Percentiles rank a stretch among this genome's conserved stretches.
Evolutionary conservation across 140 eudicot genomes (phyloP).

Genomic region (Artemisia princeps): DNA sequence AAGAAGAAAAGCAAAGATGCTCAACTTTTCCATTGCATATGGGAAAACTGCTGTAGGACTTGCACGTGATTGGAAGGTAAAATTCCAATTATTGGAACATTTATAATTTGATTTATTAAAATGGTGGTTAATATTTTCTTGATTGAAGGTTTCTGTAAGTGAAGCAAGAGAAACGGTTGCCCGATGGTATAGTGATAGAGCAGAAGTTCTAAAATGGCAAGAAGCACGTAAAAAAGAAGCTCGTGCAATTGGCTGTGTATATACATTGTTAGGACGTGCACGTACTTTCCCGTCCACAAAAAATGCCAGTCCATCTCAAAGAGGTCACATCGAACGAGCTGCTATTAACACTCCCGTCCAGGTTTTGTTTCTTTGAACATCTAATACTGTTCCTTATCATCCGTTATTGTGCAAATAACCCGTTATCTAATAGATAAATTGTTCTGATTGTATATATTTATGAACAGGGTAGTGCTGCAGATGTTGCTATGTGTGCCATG

Average conservation of each 20-base stretch:
- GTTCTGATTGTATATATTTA: background rate
- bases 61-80: conserved; percentile 89
- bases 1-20: conserved; percentile 95
- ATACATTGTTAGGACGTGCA: conserved; percentile 80
- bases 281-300: conserved; percentile 65
- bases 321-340: conserved; percentile 85
- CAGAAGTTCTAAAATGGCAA: conserved; percentile 86
- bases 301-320: conserved; percentile 33
- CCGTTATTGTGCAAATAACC: background rate
- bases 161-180: conserved; percentile 89
- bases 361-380: conserved; percentile 31
- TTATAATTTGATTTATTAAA: background rate
- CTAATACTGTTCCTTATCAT: background rate
- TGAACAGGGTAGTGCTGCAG: conserved; percentile 96
- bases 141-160: conserved; percentile 59
- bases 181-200: conserved; percentile 76
- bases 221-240: conserved; percentile 70
- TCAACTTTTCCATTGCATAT: conserved; percentile 89
- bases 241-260: conserved; percentile 36
- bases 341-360: conserved; percentile 97
- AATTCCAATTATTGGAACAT: background rate
- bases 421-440: background rate
- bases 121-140: background rate
- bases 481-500: conserved; percentile 99
- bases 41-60: conserved; percentile 84